Evolutionary conservation across 305 asterid genomes (phyloP).

Genomic region (Fraxinus albicans): DNA sequence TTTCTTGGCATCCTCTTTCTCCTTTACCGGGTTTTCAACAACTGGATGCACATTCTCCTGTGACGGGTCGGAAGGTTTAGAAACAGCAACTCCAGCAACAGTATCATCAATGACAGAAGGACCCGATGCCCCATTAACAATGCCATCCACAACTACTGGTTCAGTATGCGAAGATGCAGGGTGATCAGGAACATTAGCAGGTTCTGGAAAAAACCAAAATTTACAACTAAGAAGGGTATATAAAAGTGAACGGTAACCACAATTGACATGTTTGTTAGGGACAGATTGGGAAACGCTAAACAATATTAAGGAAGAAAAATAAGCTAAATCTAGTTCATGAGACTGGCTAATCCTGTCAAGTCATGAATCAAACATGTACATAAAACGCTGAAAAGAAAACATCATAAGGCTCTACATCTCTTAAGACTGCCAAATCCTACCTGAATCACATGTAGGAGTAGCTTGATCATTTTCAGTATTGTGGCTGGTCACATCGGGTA

Average conservation of each 20-base stretch:
- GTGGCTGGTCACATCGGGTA: neutral
- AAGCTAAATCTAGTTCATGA: neutral
- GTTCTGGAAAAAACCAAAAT: constrained; percentile 10
- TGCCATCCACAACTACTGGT: constrained; percentile 12
- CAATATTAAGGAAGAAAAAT: neutral
- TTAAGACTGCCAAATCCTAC: constrained; percentile 19
- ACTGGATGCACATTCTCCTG: constrained; percentile 1
- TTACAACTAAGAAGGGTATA: neutral
- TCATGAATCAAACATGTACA: neutral
- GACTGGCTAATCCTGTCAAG: neutral
- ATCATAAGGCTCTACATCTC: neutral
- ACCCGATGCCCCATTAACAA: constrained; percentile 8
- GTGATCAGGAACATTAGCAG: neutral
- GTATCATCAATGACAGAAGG: constrained; percentile 8
- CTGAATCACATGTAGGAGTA: constrained; percentile 22
- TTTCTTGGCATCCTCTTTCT: constrained; percentile 24
- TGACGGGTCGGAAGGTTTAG: constrained; percentile 22
- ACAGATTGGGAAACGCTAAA: neutral
- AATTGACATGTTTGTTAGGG: neutral
- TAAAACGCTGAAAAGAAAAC: neutral
- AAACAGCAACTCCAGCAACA: constrained; percentile 22
- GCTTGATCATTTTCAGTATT: neutral
- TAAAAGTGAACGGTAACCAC: neutral
- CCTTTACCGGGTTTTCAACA: constrained; percentile 1
- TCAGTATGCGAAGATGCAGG: constrained; percentile 10